Conservation (phyloP, 2,329 filamentous ascomycete species). For the Zymoseptoria crescenta region DNA sequence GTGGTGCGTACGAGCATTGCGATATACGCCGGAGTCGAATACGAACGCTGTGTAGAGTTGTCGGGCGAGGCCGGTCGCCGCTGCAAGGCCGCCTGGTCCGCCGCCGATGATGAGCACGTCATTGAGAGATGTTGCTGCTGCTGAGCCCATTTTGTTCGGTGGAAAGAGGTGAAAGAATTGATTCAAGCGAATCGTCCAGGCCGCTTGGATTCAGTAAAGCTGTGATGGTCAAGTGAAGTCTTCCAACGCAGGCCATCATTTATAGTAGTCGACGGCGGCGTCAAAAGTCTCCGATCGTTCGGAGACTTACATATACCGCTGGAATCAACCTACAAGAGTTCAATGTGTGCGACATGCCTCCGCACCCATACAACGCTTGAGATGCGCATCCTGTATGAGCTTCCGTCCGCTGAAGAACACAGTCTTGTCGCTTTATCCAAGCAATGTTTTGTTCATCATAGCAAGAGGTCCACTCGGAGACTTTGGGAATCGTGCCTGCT, state of each 20-base stretch:
- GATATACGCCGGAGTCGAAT: slow-evolving; percentile 37
- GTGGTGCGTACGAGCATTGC: slow-evolving; percentile 36
- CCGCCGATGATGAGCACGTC: slow-evolving; percentile 90
- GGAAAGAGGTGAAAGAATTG: background rate
- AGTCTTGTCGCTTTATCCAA: no score
- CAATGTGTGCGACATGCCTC: background rate
- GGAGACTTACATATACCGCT: background rate
- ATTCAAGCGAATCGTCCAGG: background rate
- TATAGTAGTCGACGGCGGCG: background rate
- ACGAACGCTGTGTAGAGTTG: slow-evolving; percentile 22
- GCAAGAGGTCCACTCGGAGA: no score
- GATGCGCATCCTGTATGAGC: no score
- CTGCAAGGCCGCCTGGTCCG: slow-evolving; percentile 79
- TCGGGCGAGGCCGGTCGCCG: slow-evolving; percentile 40
- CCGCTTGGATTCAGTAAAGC: no score
- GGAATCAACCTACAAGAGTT: background rate
- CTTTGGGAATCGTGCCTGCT: no score
- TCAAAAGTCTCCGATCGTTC: background rate
- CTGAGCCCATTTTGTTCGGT: background rate
- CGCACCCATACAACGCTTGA: no score
- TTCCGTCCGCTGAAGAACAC: no score
- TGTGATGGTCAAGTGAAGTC: background rate
- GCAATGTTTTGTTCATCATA: no score
- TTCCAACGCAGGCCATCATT: background rate
- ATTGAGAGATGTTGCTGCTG: slow-evolving; percentile 10